A percentile compares a stretch with the other conserved stretches of the same genome.
Conservation (phyloP, 2,329 filamentous ascomycete genomes). For the Aureobasidium sp. region DNA sequence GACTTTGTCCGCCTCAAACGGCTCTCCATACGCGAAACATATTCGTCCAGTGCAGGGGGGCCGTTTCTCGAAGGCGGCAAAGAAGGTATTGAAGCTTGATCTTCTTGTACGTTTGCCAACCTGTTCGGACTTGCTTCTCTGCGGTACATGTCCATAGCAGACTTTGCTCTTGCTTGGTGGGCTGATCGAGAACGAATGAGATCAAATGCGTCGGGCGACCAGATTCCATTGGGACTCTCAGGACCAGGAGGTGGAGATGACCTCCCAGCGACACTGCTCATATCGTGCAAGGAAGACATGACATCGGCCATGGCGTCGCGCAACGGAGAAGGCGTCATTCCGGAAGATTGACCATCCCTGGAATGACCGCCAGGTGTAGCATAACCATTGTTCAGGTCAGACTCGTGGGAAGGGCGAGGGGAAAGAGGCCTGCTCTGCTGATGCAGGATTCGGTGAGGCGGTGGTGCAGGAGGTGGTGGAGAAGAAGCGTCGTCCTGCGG, state of each 20-base stretch:
- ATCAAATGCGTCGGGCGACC: slow-evolving; percentile 85
- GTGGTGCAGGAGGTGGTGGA: slow-evolving; percentile 76
- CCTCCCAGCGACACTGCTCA: slow-evolving; percentile 52
- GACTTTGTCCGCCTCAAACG: slow-evolving; percentile 63
- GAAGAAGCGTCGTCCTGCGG: slow-evolving; percentile 43
- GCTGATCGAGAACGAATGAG: slow-evolving; percentile 38
- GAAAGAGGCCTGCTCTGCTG: slow-evolving; percentile 42
- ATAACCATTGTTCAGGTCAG: slow-evolving; percentile 30
- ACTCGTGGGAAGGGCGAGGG: slow-evolving; percentile 23
- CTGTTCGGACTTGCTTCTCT: slow-evolving; percentile 17
- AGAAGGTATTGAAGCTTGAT: slow-evolving; percentile 42
- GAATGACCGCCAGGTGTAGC: slow-evolving; percentile 48
- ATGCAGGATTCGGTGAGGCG: slow-evolving; percentile 59
- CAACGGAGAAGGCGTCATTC: slow-evolving; percentile 75
- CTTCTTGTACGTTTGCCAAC: slow-evolving; percentile 32
- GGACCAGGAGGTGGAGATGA: slow-evolving; percentile 42
- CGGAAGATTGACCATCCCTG: slow-evolving; percentile 60
- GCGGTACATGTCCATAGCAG: slow-evolving; percentile 59
- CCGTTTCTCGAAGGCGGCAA: slow-evolving; percentile 32
- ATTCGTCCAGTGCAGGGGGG: slow-evolving; percentile 68
- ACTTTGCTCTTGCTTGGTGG: slow-evolving; percentile 51
- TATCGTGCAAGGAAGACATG: slow-evolving; percentile 86
- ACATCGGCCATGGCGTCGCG: slow-evolving; percentile 97
- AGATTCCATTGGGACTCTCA: slow-evolving; percentile 54
- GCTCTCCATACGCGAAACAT: slow-evolving; percentile 86